phyloP scores from a whole-genome alignment of 2,329 filamentous ascomycete genomes.

The Boeremia exigua region DNA sequence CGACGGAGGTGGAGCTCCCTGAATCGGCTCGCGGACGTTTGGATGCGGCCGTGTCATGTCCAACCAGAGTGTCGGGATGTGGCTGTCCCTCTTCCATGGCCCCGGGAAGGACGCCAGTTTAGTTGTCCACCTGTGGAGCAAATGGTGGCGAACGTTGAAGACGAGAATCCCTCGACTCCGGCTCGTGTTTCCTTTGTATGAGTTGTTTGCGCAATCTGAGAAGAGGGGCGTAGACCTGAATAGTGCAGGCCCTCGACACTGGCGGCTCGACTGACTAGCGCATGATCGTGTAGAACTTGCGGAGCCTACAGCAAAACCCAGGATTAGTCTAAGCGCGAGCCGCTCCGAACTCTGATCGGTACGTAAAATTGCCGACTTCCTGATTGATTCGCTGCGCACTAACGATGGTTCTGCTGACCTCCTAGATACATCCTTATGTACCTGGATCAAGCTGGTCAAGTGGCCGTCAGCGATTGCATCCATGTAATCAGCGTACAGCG shows the following conservation, averaged over 20 bases:
- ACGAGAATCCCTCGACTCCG: not conserved
- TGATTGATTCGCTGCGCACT: not conserved
- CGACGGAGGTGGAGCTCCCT: constrained; percentile 39
- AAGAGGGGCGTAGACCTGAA: constrained; percentile 10
- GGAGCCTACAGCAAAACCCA: constrained; percentile 12
- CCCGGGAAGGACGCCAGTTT: constrained; percentile 36
- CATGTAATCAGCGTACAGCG: not conserved
- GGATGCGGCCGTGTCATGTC: constrained; percentile 42
- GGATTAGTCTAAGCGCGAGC: constrained; percentile 10
- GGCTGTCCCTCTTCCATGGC: constrained; percentile 47
- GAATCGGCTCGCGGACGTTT: constrained; percentile 44
- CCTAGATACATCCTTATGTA: constrained; percentile 9
- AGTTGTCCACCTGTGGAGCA: constrained; percentile 20
- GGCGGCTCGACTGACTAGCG: constrained; percentile 19
- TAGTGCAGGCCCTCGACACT: constrained; percentile 14
- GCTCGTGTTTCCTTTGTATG: not conserved
- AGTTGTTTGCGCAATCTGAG: constrained; percentile 6
- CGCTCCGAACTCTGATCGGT: constrained; percentile 12
- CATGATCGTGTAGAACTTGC: constrained; percentile 11
- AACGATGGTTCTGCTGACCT: not conserved
- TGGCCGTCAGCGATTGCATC: not conserved
- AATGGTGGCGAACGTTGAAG: constrained; percentile 24
- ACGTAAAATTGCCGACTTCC: constrained; percentile 7
- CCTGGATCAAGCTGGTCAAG: not conserved
- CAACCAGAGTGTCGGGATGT: constrained; percentile 45